phyloP scores from a whole-genome alignment of 371 early-diverging fungal species.

The Mucor indicus region DNA sequence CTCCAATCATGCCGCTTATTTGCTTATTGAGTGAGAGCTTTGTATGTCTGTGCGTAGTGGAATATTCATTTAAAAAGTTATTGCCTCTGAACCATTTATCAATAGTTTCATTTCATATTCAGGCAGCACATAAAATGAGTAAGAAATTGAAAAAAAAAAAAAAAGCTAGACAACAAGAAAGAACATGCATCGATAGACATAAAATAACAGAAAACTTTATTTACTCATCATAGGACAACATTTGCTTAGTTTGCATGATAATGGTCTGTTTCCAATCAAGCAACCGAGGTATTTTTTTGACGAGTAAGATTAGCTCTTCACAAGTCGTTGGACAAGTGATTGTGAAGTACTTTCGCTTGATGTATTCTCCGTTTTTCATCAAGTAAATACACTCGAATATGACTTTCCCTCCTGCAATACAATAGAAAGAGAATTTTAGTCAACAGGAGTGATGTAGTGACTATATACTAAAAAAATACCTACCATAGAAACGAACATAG shows the following conservation, averaged over 20 bases:
- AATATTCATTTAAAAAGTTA: slow-evolving; percentile 3
- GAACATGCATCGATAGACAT: slow-evolving; percentile 1
- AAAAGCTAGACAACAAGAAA: slow-evolving; percentile 1
- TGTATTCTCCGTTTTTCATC: slow-evolving; percentile 3
- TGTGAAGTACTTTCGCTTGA: slow-evolving; percentile 3
- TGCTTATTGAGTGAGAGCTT: too few relatives aligned
- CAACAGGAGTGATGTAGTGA: slow-evolving; percentile 2
- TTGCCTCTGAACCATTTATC: slow-evolving; percentile 4
- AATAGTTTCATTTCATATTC: slow-evolving; percentile 3
- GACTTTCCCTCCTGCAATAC: slow-evolving; percentile 3
- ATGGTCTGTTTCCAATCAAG: slow-evolving; percentile 4
- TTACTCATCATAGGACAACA: neutral
- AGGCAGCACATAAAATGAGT: slow-evolving; percentile 5
- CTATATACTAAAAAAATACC: neutral
- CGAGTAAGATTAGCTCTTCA: slow-evolving; percentile 2
- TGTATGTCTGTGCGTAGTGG: slow-evolving; percentile 1
- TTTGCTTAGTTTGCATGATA: slow-evolving; percentile 4
- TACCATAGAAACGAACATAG: slow-evolving; percentile 8
- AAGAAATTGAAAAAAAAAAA: slow-evolving; percentile 2
- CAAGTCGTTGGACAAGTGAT: slow-evolving; percentile 4
- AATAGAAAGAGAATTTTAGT: slow-evolving; percentile 8
- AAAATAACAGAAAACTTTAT: neutral
- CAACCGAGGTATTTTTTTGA: slow-evolving; percentile 2
- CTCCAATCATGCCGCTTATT: too few relatives aligned
- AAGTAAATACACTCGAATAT: slow-evolving; percentile 4